Base-by-base conservation (phyloP, 106 monocot genomes). In the Platanthera zijinensis region DNA sequence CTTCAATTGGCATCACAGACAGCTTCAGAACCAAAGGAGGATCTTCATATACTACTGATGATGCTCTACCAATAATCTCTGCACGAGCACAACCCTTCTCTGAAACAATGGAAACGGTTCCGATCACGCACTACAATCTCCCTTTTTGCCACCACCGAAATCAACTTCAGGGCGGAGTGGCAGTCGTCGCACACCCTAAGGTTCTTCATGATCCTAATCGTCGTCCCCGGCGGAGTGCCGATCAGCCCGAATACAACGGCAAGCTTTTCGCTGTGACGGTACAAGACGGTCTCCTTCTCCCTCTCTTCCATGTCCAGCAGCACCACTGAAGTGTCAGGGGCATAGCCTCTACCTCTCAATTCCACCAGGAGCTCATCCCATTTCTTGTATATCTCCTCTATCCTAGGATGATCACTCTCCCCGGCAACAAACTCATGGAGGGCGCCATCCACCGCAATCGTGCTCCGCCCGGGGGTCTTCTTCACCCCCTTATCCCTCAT, bases 151-250 rank as follows among this genome's bases (percentile, higher is more conserved):
- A 89, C 76, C 32, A 77, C 82, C 0, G 92, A 93, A 6, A 89
- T 84, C 80, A 89, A 73, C 78, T 93, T 93, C 18, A 86, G 39
- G 32, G 85, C 83, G 3, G 78, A 80, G 74, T 93, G 92, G 74
- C 92, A 93, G 66, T 93, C 92, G 48, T 52, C 79, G 75, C 92
- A 93, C 5, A 89, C 87, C 13, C 92, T 80, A 50, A 93, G 85
- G 68, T 93, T 93, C 79, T 92, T 92, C 85, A 92, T 92, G 70
- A 92, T 84, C 76, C 89, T 89, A 45, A 92, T 82, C 4, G 80
- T 52, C 28, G 78, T 84, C 30, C 89, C 89, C 1, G 82, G 57
- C 2, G 78, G 70, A 1, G 92, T 84, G 21, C 45, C 87, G 78
- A 92, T 77, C 48, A 92, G 49, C 15, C 89, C 92, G 73, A 80